These are phyloP conservation scores for Ophiosphaerella herpotricha DNA, from an alignment of 2,329 filamentous ascomycete species.

Conservation along the genomic window DNA sequence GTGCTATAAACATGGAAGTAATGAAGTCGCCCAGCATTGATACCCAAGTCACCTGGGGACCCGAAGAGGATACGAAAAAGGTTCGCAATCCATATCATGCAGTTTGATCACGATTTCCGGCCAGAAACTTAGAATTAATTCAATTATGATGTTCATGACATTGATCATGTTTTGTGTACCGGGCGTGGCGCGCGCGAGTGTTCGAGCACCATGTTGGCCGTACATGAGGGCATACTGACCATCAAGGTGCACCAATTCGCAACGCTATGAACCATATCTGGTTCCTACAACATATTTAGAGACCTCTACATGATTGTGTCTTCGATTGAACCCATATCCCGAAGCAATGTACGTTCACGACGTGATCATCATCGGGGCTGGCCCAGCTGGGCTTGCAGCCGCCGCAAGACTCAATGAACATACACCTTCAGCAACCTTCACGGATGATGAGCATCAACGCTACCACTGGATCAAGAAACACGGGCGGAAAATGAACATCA, in stretches of 20 bases:
- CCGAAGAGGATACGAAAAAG: constrained; percentile 14
- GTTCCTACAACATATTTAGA: too few species aligned
- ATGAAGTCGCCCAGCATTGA: constrained; percentile 16
- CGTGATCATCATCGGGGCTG: constrained; percentile 74
- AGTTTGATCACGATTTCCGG: constrained; percentile 6
- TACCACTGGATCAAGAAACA: constrained; percentile 78
- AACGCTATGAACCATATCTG: too few species aligned
- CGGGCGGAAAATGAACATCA: constrained; percentile 62
- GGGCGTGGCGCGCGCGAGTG: neutral
- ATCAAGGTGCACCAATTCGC: constrained; percentile 25
- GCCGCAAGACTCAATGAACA: constrained; percentile 73
- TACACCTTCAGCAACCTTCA: constrained; percentile 78
- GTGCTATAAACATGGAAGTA: constrained; percentile 30
- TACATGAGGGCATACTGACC: constrained; percentile 12
- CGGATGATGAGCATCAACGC: constrained; percentile 80
- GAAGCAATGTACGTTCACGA: constrained; percentile 56
- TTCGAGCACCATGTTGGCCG: constrained; percentile 32
- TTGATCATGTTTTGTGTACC: neutral
- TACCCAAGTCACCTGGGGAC: constrained; percentile 15
- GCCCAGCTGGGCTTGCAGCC: constrained; percentile 74
- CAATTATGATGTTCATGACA: too few species aligned
- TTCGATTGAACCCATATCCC: neutral
- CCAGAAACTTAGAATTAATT: too few species aligned
- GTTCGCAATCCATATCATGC: constrained; percentile 15
- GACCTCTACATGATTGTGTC: too few species aligned